Percentiles rank a stretch among this genome's conserved stretches.
Evolutionary conservation across 108 stramenopile genomes (phyloP).

Genomic region (Phaeodactylum tricornutum): DNA sequence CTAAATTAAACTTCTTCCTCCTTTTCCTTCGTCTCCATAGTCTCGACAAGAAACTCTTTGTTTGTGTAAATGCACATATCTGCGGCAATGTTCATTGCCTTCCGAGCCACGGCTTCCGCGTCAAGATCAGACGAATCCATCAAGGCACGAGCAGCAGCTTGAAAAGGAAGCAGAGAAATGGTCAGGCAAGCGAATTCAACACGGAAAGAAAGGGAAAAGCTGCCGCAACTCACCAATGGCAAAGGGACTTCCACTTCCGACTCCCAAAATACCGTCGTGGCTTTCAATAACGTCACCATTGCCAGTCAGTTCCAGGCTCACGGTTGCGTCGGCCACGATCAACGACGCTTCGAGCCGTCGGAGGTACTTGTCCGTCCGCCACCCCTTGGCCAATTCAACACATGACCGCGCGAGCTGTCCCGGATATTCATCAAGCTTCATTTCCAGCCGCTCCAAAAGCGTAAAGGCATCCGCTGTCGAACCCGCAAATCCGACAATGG

Average conservation of each 20-base stretch:
- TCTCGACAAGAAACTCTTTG: conserved; percentile 46
- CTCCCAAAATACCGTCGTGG: conserved; percentile 84
- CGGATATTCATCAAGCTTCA: conserved; percentile 92
- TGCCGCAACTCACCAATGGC: conserved; percentile 55
- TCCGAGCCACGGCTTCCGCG: conserved; percentile 88
- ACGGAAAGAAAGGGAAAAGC: background rate
- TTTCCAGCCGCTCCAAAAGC: conserved; percentile 91
- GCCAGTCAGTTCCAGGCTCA: conserved; percentile 88
- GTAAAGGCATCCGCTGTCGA: conserved; percentile 97
- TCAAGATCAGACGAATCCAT: conserved; percentile 68
- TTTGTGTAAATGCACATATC: conserved; percentile 98
- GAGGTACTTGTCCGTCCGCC: conserved; percentile 98
- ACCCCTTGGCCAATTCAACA: conserved; percentile 97
- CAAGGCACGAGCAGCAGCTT: conserved; percentile 93
- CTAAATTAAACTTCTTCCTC: no score
- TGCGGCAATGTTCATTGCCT: conserved; percentile 89
- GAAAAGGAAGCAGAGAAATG: conserved; percentile 5
- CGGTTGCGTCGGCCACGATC: conserved; percentile 80
- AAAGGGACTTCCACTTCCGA: conserved; percentile 78
- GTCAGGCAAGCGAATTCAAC: background rate
- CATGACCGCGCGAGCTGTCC: conserved; percentile 89
- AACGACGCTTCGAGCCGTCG: conserved; percentile 87
- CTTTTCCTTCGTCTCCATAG: conserved; percentile 2
- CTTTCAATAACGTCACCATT: conserved; percentile 97
- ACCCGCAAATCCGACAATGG: conserved; percentile 97